These are phyloP conservation scores for Theileria sp. DNA, from an alignment of 169 alveolate species.

Conservation along the genomic window DNA sequence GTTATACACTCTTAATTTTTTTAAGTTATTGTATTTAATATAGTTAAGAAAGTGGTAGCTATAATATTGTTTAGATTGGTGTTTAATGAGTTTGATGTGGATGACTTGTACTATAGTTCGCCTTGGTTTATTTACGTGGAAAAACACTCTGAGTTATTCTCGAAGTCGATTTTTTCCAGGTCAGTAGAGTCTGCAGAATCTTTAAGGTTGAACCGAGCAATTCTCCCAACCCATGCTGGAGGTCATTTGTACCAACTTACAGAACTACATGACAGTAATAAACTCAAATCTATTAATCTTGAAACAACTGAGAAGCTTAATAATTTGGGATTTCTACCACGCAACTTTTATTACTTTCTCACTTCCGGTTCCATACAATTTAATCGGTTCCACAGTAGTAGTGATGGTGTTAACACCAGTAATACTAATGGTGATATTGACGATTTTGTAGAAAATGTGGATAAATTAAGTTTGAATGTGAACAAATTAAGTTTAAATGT, in stretches of 20 bases:
- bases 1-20: too few species aligned
- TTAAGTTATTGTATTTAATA: too few species aligned
- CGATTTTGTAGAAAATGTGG: too few species aligned
- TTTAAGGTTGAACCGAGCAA: constrained; percentile 34
- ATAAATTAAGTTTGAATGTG: background rate
- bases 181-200: constrained; percentile 29
- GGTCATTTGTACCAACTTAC: constrained; percentile 36
- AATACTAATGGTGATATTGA: background rate
- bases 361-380: background rate
- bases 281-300: background rate
- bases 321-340: background rate
- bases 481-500: background rate
- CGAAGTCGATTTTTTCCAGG: constrained; percentile 2
- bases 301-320: background rate
- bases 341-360: background rate
- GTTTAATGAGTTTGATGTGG: constrained; percentile 16
- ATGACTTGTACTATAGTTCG: constrained; percentile 40
- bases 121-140: constrained; percentile 66
- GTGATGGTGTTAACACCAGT: background rate
- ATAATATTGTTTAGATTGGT: background rate
- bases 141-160: constrained; percentile 51
- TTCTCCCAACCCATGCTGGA: constrained; percentile 37
- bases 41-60: too few species aligned
- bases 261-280: background rate
- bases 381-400: background rate